A percentile compares a stretch with the other conserved stretches of the same genome.
phyloP scores from a whole-genome alignment of 2,329 filamentous ascomycete genomes.

The Cytospora paraplurivora region DNA sequence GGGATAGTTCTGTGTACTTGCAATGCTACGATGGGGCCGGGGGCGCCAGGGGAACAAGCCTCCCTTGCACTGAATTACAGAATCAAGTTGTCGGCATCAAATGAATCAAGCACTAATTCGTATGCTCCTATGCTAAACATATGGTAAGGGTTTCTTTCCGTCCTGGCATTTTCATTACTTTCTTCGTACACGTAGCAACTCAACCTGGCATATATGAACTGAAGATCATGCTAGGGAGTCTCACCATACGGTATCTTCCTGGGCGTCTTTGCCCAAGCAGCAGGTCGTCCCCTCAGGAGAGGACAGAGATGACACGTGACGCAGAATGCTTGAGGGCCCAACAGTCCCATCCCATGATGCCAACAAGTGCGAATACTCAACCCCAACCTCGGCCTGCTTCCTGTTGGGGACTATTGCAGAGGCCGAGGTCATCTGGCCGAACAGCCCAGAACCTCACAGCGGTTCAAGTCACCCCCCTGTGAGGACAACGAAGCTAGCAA shows the following conservation, averaged over 20 bases:
- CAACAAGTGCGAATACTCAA: not conserved
- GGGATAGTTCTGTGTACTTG: not conserved
- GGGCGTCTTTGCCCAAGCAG: not conserved
- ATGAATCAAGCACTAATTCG: too few relatives aligned
- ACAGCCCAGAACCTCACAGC: not conserved
- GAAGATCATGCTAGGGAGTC: not conserved
- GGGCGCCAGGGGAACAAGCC: not conserved
- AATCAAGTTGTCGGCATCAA: not conserved
- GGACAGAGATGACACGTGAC: not conserved
- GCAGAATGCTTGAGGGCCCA: not conserved
- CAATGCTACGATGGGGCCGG: not conserved
- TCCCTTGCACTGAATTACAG: not conserved
- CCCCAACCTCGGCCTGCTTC: not conserved
- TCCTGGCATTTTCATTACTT: not conserved
- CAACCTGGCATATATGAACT: not conserved
- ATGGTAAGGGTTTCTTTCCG: not conserved
- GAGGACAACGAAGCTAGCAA: not conserved
- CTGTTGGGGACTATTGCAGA: not conserved
- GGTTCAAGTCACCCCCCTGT: not conserved
- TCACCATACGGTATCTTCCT: not conserved
- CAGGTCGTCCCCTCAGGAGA: not conserved
- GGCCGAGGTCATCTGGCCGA: not conserved
- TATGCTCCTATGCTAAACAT: too few relatives aligned
- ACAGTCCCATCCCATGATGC: not conserved
- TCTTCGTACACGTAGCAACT: not conserved